A percentile compares a stretch with the other conserved stretches of the same genome.
Conservation (phyloP, 2,329 filamentous ascomycete genomes). For the Aspergillus cejpii region DNA sequence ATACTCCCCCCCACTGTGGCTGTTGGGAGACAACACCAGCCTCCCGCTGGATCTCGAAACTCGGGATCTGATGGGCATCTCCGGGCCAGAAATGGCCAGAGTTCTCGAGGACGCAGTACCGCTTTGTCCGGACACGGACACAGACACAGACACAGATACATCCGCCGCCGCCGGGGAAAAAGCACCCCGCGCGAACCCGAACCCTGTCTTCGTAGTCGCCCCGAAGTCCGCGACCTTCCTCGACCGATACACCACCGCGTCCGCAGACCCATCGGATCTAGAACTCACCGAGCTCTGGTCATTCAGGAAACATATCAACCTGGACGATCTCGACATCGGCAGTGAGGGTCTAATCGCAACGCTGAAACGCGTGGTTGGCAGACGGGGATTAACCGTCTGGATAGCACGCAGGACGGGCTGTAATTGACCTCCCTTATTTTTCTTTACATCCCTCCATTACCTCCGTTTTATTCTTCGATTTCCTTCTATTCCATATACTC, state of each 20-base stretch:
- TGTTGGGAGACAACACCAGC: conserved; percentile 39
- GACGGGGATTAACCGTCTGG: conserved; percentile 47
- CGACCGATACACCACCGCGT: conserved; percentile 29
- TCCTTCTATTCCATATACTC: too few relatives aligned
- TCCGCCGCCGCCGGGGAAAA: not conserved
- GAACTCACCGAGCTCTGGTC: conserved; percentile 39
- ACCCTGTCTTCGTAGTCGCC: conserved; percentile 40
- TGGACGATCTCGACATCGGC: conserved; percentile 49
- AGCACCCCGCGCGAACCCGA: conserved; percentile 13
- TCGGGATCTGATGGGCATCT: conserved; percentile 45
- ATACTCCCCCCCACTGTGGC: conserved; percentile 48
- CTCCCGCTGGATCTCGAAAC: conserved; percentile 34
- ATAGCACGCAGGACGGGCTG: conserved; percentile 34
- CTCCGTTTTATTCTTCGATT: not conserved
- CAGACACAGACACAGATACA: conserved; percentile 7
- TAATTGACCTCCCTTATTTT: conserved; percentile 6
- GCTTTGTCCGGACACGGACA: conserved; percentile 21
- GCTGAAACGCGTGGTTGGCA: conserved; percentile 42
- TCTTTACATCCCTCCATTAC: too few relatives aligned
- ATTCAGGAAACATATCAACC: conserved; percentile 43
- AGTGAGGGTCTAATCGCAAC: conserved; percentile 45
- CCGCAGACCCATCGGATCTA: conserved; percentile 19
- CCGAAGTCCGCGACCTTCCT: conserved; percentile 42
- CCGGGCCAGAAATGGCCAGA: conserved; percentile 36
- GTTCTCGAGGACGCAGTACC: conserved; percentile 33